Percentiles rank a stretch among this genome's conserved stretches.
phyloP scores from a whole-genome alignment of 306 rosid genomes.

The Psophocarpus tetragonolobus region DNA sequence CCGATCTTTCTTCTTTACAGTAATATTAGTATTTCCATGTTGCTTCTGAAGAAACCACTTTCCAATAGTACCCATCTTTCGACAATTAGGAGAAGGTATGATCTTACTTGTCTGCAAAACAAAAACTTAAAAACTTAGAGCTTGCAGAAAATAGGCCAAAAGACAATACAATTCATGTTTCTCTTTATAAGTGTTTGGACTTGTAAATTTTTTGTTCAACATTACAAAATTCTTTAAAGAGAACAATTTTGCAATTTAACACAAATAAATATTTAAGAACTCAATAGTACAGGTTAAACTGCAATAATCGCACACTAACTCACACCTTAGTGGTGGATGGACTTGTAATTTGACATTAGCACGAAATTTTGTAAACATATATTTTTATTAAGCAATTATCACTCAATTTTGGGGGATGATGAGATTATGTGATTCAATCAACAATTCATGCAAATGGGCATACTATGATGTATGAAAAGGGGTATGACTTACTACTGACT shows the following conservation, averaged over 20 bases:
- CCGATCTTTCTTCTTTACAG: constrained; percentile 65
- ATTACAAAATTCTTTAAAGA: not conserved
- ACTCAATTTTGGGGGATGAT: not conserved
- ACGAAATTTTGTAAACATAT: not conserved
- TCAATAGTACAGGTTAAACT: too few relatives aligned
- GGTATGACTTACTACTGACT: constrained; percentile 39
- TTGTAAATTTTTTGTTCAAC: not conserved
- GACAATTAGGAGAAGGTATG: constrained; percentile 30
- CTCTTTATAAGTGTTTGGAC: not conserved
- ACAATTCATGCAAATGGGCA: constrained; percentile 13
- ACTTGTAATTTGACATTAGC: not conserved
- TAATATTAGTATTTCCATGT: constrained; percentile 16
- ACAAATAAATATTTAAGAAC: too few relatives aligned
- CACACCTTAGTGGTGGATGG: not conserved
- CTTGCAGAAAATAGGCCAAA: not conserved
- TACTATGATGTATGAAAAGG: not conserved
- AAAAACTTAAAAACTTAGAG: constrained; percentile 6
- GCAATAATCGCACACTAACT: too few relatives aligned
- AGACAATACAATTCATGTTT: not conserved
- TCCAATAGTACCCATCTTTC: constrained; percentile 58
- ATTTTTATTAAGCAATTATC: not conserved
- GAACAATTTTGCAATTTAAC: too few relatives aligned
- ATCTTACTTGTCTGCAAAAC: constrained; percentile 53
- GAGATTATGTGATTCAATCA: not conserved
- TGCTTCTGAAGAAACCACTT: constrained; percentile 86